phyloP scores from a whole-genome alignment of 2,329 filamentous ascomycete species.

The Beauveria medogensis region DNA sequence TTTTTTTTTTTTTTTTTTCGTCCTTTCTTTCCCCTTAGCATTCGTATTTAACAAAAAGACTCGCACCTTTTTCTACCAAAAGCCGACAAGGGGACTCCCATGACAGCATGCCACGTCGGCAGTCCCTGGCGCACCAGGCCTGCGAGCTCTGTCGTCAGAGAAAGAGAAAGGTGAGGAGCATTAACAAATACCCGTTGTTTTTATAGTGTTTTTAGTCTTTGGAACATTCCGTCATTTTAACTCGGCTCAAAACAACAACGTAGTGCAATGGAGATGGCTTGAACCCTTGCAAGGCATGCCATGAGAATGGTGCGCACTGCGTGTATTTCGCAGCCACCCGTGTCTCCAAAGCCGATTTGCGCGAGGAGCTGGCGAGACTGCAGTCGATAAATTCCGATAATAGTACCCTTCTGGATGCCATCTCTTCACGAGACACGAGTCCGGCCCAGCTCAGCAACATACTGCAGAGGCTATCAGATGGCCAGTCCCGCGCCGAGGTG shows the following conservation, averaged over 20 bases:
- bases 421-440: neutral
- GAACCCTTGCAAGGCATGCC: neutral
- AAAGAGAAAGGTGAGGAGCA: neutral
- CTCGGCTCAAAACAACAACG: neutral
- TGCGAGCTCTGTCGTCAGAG: conserved; percentile 9
- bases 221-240: no score
- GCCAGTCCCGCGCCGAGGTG: conserved; percentile 1
- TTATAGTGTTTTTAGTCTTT: no score
- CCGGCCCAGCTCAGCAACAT: neutral
- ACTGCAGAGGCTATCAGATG: neutral
- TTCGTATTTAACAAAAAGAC: neutral
- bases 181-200: neutral
- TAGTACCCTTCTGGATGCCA: neutral
- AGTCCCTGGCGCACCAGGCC: neutral
- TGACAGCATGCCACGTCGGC: neutral
- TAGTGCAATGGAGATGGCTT: conserved; percentile 5
- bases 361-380: neutral
- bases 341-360: conserved; percentile 4
- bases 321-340: neutral
- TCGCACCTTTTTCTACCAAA: no score
- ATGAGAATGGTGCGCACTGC: neutral
- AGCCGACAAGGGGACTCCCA: neutral
- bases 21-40: neutral
- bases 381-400: neutral
- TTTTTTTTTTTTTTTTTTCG: no score